These are phyloP conservation scores for Sphaerulina musiva DNA, from an alignment of 2,329 filamentous ascomycete genomes.

Conservation along the genomic window DNA sequence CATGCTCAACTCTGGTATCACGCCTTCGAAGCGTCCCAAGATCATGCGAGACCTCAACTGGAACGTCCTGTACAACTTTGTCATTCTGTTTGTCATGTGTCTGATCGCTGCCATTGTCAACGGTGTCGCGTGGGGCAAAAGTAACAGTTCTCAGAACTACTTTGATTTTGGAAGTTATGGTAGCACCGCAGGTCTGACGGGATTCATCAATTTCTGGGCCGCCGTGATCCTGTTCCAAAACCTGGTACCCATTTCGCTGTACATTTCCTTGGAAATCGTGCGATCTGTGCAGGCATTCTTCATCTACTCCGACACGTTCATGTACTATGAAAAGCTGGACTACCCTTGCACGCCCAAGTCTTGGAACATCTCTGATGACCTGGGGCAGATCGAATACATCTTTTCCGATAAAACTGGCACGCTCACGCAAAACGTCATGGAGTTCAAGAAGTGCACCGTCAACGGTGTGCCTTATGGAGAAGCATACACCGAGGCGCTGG, in stretches of 20 bases:
- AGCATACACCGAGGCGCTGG: constrained; percentile 93
- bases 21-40: constrained; percentile 84
- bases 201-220: constrained; percentile 96
- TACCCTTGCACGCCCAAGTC: constrained; percentile 95
- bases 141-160: constrained; percentile 65
- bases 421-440: constrained; percentile 89
- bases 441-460: constrained; percentile 97
- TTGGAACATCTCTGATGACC: constrained; percentile 97
- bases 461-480: constrained; percentile 96
- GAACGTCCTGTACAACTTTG: constrained; percentile 95
- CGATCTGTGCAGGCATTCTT: constrained; percentile 89
- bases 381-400: constrained; percentile 98
- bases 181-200: constrained; percentile 65
- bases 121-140: constrained; percentile 71
- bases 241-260: constrained; percentile 94
- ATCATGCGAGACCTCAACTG: constrained; percentile 93
- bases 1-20: constrained; percentile 96
- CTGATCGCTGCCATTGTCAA: constrained; percentile 77
- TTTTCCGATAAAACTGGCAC: constrained; percentile 95
- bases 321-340: constrained; percentile 95
- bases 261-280: constrained; percentile 94
- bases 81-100: constrained; percentile 84
- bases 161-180: constrained; percentile 77
- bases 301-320: constrained; percentile 90
- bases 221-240: constrained; percentile 95